Percentiles rank a stretch among this genome's conserved stretches.
Evolutionary conservation across 805 yeast genomes (phyloP).

Genomic region (Candida hispaniensis): DNA sequence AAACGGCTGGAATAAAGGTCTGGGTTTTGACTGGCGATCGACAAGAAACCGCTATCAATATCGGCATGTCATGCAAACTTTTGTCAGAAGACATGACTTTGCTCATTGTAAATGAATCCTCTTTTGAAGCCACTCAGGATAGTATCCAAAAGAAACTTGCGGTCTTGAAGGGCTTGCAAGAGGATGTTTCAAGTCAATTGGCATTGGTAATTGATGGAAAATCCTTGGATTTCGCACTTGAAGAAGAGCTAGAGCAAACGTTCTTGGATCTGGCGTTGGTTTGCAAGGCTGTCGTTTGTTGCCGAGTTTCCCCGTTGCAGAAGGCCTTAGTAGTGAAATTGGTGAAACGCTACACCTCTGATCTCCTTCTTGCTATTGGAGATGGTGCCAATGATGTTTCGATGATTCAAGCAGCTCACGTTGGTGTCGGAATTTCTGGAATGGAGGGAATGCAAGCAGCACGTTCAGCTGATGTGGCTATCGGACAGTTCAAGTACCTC

Average conservation of each 20-base stretch:
- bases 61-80: slow-evolving; percentile 95
- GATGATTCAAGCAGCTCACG: slow-evolving; percentile 99
- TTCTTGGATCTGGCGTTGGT: slow-evolving; percentile 69
- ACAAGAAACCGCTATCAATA: slow-evolving; percentile 96
- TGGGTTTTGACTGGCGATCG: slow-evolving; percentile 99
- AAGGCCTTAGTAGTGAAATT: slow-evolving; percentile 92
- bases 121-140: slow-evolving; percentile 59
- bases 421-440: slow-evolving; percentile 98
- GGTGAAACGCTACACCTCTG: slow-evolving; percentile 70
- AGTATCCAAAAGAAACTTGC: slow-evolving; percentile 66
- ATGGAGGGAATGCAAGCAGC: slow-evolving; percentile 99
- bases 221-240: slow-evolving; percentile 77
- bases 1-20: slow-evolving; percentile 90
- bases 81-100: slow-evolving; percentile 93
- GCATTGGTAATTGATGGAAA: slow-evolving; percentile 93
- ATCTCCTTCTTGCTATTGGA: slow-evolving; percentile 81
- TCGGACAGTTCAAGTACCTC: slow-evolving; percentile 87
- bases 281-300: slow-evolving; percentile 94
- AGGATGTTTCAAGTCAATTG: slow-evolving; percentile 53
- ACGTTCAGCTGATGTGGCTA: slow-evolving; percentile 91
- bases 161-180: slow-evolving; percentile 45
- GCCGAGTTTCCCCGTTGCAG: slow-evolving; percentile 95
- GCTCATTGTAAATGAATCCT: slow-evolving; percentile 77
- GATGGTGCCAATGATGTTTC: slow-evolving; percentile 99
- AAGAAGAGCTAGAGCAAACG: slow-evolving; percentile 63